Evolutionary conservation across 805 yeast genomes (phyloP).

Genomic region (Blastobotrys robertii): DNA sequence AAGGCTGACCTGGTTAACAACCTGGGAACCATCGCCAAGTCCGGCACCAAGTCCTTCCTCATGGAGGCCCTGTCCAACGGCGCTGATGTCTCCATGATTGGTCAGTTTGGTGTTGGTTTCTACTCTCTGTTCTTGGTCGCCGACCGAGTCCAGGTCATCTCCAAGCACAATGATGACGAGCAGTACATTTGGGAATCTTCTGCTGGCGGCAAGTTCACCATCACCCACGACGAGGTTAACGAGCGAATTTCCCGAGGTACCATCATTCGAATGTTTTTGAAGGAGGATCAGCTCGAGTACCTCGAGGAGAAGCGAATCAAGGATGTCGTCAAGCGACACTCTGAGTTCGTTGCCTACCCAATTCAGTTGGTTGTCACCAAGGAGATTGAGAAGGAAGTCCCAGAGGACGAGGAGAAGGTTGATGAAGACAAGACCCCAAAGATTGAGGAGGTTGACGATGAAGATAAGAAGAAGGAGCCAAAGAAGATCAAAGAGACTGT

Average conservation of each 20-base stretch:
- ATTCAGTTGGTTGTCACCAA: constrained; percentile 95
- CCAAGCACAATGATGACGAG: constrained; percentile 98
- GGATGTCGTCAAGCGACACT: constrained; percentile 98
- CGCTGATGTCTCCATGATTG: constrained; percentile 99
- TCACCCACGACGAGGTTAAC: constrained; percentile 78
- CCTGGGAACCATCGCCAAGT: constrained; percentile 99
- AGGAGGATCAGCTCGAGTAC: constrained; percentile 98
- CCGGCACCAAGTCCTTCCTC: constrained; percentile 93
- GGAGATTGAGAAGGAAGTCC: constrained; percentile 97
- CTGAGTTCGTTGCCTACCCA: constrained; percentile 99
- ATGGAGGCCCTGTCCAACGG: constrained; percentile 99
- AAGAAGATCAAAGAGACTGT: constrained; percentile 85
- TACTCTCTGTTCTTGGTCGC: constrained; percentile 98
- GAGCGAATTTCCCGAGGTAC: constrained; percentile 94
- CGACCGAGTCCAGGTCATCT: constrained; percentile 95
- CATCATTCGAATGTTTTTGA: constrained; percentile 86
- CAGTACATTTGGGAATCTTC: constrained; percentile 99
- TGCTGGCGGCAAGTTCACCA: constrained; percentile 99
- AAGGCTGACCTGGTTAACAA: constrained; percentile 97
- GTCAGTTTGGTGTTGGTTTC: constrained; percentile 99
- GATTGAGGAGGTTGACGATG: constrained; percentile 68
- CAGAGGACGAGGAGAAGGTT: constrained; percentile 57
- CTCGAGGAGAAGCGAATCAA: constrained; percentile 98
- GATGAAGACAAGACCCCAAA: constrained; percentile 53
- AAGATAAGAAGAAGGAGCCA: constrained; percentile 59